phyloP scores from a whole-genome alignment of 371 early-diverging fungal genomes.

The Syncephalastrum contaminatum region DNA sequence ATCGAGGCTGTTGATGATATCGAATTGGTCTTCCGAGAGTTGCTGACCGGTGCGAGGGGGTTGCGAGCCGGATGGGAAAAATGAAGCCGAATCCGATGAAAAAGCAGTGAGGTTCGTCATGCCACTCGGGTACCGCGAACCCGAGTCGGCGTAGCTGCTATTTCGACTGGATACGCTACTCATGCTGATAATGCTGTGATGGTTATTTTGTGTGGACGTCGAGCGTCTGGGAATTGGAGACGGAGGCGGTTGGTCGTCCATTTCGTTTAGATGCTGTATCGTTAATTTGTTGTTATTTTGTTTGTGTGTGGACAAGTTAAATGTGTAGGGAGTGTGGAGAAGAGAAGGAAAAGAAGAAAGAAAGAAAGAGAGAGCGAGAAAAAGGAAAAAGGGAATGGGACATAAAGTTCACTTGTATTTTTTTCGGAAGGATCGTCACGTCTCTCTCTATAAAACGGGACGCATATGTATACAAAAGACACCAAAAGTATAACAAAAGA shows the following conservation, averaged over 20 bases:
- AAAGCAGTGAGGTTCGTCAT: conserved; percentile 12
- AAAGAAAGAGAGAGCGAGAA: too few species aligned
- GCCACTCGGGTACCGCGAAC: conserved; percentile 18
- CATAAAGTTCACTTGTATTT: too few species aligned
- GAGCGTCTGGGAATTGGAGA: conserved; percentile 1
- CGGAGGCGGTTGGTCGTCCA: background rate
- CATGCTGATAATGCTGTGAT: conserved; percentile 15
- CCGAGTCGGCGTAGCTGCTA: conserved; percentile 10
- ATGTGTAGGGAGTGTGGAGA: too few species aligned
- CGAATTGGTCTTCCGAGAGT: conserved; percentile 17
- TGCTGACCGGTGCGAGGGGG: conserved; percentile 6
- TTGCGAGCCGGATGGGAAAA: conserved; percentile 1
- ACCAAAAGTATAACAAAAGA: too few species aligned
- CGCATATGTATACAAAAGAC: too few species aligned
- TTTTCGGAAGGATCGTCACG: too few species aligned
- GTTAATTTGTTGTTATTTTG: too few species aligned
- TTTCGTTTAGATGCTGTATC: too few species aligned
- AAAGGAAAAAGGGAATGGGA: too few species aligned
- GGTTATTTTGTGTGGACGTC: conserved; percentile 1
- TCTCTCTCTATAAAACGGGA: too few species aligned
- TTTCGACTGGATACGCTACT: conserved; percentile 18
- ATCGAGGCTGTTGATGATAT: conserved; percentile 16
- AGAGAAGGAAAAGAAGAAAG: too few species aligned
- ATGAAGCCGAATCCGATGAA: conserved; percentile 11
- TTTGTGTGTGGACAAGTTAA: too few species aligned